These are phyloP conservation scores for Aureobasidium sp. DNA, from an alignment of 2,329 filamentous ascomycete species.

Conservation along the genomic window DNA sequence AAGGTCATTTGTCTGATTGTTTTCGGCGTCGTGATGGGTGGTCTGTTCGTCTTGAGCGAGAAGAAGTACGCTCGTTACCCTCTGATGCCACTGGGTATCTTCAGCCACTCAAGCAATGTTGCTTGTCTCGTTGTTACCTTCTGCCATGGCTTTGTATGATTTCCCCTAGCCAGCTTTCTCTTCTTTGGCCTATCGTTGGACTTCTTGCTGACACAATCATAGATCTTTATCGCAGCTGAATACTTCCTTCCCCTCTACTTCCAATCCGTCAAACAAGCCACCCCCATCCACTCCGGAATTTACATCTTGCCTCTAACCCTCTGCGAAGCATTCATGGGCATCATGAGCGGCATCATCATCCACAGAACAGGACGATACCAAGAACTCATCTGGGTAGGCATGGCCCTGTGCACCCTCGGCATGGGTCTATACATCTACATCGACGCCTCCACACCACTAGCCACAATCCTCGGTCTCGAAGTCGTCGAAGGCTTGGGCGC, in stretches of 20 bases:
- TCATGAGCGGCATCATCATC: conserved; percentile 40
- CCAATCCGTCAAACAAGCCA: conserved; percentile 55
- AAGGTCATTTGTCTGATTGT: conserved; percentile 48
- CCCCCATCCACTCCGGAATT: conserved; percentile 51
- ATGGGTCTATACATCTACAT: conserved; percentile 40
- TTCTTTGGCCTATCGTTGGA: not conserved
- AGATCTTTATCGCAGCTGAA: conserved; percentile 51
- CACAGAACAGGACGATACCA: conserved; percentile 42
- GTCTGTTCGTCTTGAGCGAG: conserved; percentile 53
- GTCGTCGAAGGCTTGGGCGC: conserved; percentile 43
- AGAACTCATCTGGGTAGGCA: conserved; percentile 38
- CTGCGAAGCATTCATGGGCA: conserved; percentile 35
- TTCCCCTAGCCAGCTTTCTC: too few relatives aligned
- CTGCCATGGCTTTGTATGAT: conserved; percentile 35
- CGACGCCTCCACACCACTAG: conserved; percentile 27
- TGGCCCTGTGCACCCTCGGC: conserved; percentile 35
- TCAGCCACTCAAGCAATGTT: conserved; percentile 46
- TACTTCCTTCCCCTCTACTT: conserved; percentile 70
- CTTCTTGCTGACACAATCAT: not conserved
- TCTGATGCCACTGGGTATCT: conserved; percentile 58
- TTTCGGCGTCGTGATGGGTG: conserved; percentile 39
- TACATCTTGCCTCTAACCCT: conserved; percentile 53
- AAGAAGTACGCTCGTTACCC: conserved; percentile 55
- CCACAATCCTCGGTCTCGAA: conserved; percentile 39
- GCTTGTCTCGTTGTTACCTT: conserved; percentile 46